These are phyloP conservation scores for Linnemannia schmuckeri DNA, from an alignment of 192 early-diverging fungal species.

Conservation along the genomic window DNA sequence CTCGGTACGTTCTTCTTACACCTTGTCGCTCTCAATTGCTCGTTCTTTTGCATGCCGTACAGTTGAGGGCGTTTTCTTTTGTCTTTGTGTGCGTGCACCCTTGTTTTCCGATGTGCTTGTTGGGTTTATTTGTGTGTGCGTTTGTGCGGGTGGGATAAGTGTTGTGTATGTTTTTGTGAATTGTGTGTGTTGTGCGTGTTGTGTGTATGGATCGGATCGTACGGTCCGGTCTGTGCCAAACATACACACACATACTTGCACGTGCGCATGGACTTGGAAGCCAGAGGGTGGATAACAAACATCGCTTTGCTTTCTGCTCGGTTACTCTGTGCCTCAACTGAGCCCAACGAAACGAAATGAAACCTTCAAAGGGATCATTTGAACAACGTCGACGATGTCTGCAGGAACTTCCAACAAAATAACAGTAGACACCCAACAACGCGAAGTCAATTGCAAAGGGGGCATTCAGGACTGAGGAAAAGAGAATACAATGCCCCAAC, in stretches of 20 bases:
- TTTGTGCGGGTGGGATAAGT: background rate
- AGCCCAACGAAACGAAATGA: background rate
- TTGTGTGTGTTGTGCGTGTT: background rate
- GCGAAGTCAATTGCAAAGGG: background rate
- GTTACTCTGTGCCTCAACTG: background rate
- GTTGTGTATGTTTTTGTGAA: background rate
- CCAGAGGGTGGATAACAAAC: background rate
- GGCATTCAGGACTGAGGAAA: background rate
- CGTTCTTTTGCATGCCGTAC: background rate
- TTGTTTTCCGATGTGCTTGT: background rate
- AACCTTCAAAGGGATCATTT: background rate
- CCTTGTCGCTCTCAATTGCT: background rate
- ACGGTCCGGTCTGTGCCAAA: slow-evolving; percentile 7
- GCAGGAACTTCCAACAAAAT: background rate
- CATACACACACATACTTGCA: slow-evolving; percentile 2
- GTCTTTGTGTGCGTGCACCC: background rate
- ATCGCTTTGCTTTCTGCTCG: background rate
- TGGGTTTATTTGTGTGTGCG: background rate
- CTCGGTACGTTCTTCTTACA: slow-evolving; percentile 69
- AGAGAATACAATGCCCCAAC: background rate
- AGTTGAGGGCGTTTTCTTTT: background rate
- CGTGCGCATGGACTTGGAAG: slow-evolving; percentile 3
- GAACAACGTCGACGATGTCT: background rate
- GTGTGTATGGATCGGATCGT: background rate
- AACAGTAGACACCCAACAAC: background rate